A percentile compares a stretch with the other conserved stretches of the same genome.
phyloP scores from a whole-genome alignment of 2,329 filamentous ascomycete species.

The Juglanconis oblonga region DNA sequence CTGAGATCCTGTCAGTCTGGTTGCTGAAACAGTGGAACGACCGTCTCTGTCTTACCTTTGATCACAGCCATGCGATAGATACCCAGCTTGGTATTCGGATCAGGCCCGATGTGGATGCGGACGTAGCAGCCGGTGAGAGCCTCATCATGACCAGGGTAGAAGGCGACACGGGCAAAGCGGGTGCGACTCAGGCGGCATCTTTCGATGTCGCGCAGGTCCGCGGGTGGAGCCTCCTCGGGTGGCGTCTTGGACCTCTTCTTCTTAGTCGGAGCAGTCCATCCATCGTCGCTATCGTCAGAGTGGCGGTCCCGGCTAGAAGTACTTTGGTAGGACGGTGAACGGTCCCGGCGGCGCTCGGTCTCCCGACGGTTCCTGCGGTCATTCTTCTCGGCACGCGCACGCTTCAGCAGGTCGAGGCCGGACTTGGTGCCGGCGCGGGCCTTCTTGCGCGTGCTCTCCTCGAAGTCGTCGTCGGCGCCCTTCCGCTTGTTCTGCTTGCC shows the following conservation, averaged over 20 bases:
- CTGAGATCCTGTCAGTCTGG: constrained; percentile 38
- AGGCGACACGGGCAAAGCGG: constrained; percentile 88
- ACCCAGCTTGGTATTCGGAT: constrained; percentile 67
- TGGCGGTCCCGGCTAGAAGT: constrained; percentile 25
- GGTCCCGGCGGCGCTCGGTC: constrained; percentile 55
- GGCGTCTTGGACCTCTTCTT: constrained; percentile 48
- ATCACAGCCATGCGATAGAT: constrained; percentile 87
- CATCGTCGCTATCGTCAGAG: constrained; percentile 71
- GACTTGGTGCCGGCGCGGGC: constrained; percentile 68
- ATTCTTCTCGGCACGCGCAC: constrained; percentile 61
- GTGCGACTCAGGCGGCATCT: constrained; percentile 78
- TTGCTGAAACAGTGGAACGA: constrained; percentile 23
- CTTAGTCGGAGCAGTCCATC: constrained; percentile 62
- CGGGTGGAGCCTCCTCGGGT: constrained; percentile 63
- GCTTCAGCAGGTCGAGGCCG: constrained; percentile 69
- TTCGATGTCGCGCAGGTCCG: constrained; percentile 78
- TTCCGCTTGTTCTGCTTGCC: constrained; percentile 71
- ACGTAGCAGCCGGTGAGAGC: constrained; percentile 81
- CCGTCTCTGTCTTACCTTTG: constrained; percentile 58
- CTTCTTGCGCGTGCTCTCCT: constrained; percentile 73
- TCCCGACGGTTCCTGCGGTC: constrained; percentile 62
- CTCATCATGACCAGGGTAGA: constrained; percentile 84
- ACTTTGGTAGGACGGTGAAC: constrained; percentile 37
- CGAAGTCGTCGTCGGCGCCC: constrained; percentile 72
- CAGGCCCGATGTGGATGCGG: constrained; percentile 77